Evolutionary conservation across 2,329 filamentous ascomycete genomes (phyloP).

Genomic region (Colletotrichum australisinense): DNA sequence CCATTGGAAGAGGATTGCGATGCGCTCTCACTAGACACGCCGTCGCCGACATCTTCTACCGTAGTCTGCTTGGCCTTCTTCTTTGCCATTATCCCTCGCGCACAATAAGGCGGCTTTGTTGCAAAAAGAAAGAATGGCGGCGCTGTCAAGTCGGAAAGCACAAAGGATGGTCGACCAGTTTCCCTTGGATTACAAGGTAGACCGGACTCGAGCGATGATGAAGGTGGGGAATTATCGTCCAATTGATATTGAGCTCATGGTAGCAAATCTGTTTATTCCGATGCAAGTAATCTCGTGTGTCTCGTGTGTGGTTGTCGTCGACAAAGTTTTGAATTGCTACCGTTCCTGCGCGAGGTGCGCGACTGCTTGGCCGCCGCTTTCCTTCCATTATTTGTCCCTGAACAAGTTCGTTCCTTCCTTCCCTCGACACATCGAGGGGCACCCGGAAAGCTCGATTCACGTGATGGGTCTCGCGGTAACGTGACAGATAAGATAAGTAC

Average conservation of each 20-base stretch:
- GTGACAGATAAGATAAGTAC: background rate
- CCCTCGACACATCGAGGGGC: conserved; percentile 3
- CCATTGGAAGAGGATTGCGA: conserved; percentile 17
- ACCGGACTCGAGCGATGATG: conserved; percentile 15
- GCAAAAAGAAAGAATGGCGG: background rate
- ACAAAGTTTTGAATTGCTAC: background rate
- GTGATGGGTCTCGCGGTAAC: background rate
- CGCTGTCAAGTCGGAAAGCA: background rate
- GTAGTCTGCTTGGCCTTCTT: conserved; percentile 57
- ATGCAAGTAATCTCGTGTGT: background rate
- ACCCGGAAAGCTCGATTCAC: background rate
- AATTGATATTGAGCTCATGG: conserved; percentile 34
- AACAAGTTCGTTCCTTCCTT: background rate
- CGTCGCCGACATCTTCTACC: conserved; percentile 42
- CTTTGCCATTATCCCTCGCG: conserved; percentile 53
- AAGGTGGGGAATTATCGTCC: conserved; percentile 23
- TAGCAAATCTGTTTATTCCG: conserved; percentile 21
- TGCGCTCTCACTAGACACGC: conserved; percentile 24
- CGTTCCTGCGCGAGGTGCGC: background rate
- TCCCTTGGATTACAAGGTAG: background rate
- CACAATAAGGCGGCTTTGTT: no score
- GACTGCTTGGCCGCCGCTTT: background rate
- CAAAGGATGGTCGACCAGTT: conserved; percentile 11
- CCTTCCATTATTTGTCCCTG: background rate
- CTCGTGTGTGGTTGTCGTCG: background rate